Evolutionary conservation across 192 early-diverging fungal species (phyloP).

Genomic region (Podila horticola): DNA sequence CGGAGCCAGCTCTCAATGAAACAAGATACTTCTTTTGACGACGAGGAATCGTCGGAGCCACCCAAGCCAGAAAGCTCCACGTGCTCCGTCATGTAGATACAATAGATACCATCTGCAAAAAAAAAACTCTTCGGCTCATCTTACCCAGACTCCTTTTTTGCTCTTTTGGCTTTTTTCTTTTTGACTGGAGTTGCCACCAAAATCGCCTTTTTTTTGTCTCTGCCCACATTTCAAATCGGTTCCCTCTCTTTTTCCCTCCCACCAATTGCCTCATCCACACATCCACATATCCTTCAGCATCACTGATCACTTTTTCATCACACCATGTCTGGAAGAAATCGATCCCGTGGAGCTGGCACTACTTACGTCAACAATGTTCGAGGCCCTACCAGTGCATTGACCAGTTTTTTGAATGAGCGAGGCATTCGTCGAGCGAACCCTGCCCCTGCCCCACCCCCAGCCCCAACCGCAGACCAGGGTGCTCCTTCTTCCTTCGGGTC

Average conservation of each 20-base stretch:
- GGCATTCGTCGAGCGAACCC: constrained; percentile 52
- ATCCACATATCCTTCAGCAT: constrained; percentile 2
- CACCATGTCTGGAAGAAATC: constrained; percentile 43
- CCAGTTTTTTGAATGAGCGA: constrained; percentile 58
- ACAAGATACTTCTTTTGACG: neutral
- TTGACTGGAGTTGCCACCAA: neutral
- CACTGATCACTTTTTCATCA: neutral
- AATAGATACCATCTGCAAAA: too few species aligned
- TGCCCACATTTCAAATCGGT: neutral
- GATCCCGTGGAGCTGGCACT: constrained; percentile 13
- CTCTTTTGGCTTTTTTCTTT: neutral
- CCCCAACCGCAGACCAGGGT: neutral
- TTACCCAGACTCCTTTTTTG: neutral
- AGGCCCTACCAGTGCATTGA: constrained; percentile 63
- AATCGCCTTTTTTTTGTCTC: neutral
- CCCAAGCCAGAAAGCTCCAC: neutral
- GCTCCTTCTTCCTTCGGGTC: neutral
- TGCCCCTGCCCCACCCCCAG: constrained; percentile 29
- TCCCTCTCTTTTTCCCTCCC: neutral
- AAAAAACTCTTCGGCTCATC: neutral
- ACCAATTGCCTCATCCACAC: neutral
- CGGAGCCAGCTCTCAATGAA: neutral
- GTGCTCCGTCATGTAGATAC: neutral
- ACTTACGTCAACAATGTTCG: constrained; percentile 56
- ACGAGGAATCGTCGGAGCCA: neutral